Conservation (phyloP, 345 rosid genomes). For the Gossypium bickii region DNA sequence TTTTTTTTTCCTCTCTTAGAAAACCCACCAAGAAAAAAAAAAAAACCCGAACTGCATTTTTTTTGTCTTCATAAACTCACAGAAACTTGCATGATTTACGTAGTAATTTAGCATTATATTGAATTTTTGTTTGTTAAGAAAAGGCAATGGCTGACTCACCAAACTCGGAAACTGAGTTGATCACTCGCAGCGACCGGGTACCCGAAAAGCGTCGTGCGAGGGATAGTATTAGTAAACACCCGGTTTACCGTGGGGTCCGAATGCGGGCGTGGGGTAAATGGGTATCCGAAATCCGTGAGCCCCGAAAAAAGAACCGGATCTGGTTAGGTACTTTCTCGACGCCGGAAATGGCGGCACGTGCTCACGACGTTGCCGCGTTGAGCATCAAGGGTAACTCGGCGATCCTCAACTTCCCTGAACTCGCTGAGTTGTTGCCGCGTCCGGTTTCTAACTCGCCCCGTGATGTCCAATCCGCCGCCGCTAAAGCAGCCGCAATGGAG, state of each 20-base stretch:
- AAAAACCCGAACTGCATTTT: too few species aligned
- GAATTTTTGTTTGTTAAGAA: neutral
- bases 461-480: conserved; percentile 52
- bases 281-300: conserved; percentile 70
- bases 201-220: conserved; percentile 22
- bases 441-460: conserved; percentile 42
- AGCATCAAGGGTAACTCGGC: conserved; percentile 49
- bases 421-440: conserved; percentile 39
- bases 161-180: conserved; percentile 15
- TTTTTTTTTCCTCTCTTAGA: too few species aligned
- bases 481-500: conserved; percentile 47
- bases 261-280: conserved; percentile 63
- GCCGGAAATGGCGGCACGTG: conserved; percentile 66
- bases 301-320: conserved; percentile 58
- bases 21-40: too few species aligned
- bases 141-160: conserved; percentile 17
- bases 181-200: neutral
- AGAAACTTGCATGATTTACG: too few species aligned
- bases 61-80: too few species aligned
- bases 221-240: conserved; percentile 28
- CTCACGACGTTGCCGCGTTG: conserved; percentile 59
- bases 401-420: conserved; percentile 51
- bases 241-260: conserved; percentile 54
- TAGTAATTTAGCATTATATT: too few species aligned
- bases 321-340: conserved; percentile 64